These are phyloP conservation scores for Rhipidocladum racemiflorum DNA, from an alignment of 176 grass and related monocot species.

Conservation along the genomic window DNA sequence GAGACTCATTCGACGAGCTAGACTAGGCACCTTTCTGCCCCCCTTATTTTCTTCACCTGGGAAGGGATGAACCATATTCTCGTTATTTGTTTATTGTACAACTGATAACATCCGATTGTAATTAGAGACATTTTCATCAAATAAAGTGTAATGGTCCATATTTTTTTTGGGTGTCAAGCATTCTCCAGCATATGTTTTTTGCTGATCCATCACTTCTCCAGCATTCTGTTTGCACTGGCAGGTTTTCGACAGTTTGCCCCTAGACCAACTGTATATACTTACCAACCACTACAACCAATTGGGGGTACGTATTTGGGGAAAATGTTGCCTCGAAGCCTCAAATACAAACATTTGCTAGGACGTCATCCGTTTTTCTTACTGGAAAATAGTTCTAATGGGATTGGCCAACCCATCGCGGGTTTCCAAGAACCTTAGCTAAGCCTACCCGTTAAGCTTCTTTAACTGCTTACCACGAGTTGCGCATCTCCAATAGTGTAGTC, in stretches of 20 bases:
- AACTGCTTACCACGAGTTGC: no score
- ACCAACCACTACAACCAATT: no score
- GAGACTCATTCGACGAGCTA: neutral
- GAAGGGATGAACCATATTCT: neutral
- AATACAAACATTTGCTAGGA: no score
- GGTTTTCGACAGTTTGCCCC: neutral
- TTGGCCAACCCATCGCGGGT: no score
- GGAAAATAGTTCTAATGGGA: no score
- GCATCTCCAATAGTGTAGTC: no score
- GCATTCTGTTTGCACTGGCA: neutral
- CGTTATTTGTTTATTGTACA: slow-evolving; percentile 11
- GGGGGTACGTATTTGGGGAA: no score
- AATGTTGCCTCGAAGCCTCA: no score
- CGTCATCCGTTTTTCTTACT: no score
- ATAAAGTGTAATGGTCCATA: neutral
- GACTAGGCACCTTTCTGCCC: neutral
- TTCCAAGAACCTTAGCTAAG: no score
- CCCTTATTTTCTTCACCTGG: neutral
- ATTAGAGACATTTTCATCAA: neutral
- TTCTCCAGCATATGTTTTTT: neutral
- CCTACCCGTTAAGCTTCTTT: no score
- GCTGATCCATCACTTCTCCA: neutral
- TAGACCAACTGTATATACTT: neutral
- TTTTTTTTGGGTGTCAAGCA: neutral
- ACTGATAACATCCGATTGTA: neutral